Evolutionary conservation across 495 filamentous ascomycete species (phyloP).

Genomic region (Lophiostoma macrostomum): DNA sequence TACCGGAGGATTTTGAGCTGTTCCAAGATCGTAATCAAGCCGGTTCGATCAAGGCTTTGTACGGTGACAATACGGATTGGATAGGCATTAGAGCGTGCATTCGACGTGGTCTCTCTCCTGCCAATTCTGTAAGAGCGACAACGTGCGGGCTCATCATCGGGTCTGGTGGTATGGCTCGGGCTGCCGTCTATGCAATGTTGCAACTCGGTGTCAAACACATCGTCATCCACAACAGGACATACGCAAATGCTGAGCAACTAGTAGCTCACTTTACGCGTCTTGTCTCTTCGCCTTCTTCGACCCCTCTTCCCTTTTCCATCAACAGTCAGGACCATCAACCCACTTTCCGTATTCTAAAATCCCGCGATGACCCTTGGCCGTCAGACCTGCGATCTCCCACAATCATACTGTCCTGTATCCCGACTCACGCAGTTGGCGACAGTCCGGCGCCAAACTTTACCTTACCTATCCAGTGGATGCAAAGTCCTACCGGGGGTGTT

Average conservation of each 20-base stretch:
- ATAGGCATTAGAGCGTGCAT: constrained; percentile 69
- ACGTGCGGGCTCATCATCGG: constrained; percentile 73
- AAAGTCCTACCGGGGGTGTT: constrained; percentile 74
- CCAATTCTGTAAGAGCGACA: constrained; percentile 68
- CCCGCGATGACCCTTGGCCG: constrained; percentile 64
- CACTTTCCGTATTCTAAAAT: constrained; percentile 53
- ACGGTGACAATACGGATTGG: constrained; percentile 86
- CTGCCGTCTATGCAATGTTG: constrained; percentile 75
- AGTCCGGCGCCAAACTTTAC: constrained; percentile 69
- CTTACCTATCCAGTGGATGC: constrained; percentile 70
- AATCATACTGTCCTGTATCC: constrained; percentile 75
- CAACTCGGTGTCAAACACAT: constrained; percentile 74
- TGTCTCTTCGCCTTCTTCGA: constrained; percentile 6
- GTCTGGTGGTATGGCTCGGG: constrained; percentile 78
- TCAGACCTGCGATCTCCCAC: constrained; percentile 60
- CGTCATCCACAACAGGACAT: constrained; percentile 74
- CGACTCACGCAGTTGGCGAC: constrained; percentile 60
- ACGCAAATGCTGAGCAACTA: constrained; percentile 59
- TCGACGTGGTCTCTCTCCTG: constrained; percentile 70
- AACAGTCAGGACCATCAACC: constrained; percentile 7
- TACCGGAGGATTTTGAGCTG: constrained; percentile 61
- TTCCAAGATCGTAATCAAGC: constrained; percentile 64
- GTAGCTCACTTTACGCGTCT: constrained; percentile 64
- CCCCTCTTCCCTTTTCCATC: constrained; percentile 1
- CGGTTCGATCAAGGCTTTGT: constrained; percentile 64